These are phyloP conservation scores for Alternaria metachromatica DNA, from an alignment of 2,329 filamentous ascomycete species.

Conservation along the genomic window DNA sequence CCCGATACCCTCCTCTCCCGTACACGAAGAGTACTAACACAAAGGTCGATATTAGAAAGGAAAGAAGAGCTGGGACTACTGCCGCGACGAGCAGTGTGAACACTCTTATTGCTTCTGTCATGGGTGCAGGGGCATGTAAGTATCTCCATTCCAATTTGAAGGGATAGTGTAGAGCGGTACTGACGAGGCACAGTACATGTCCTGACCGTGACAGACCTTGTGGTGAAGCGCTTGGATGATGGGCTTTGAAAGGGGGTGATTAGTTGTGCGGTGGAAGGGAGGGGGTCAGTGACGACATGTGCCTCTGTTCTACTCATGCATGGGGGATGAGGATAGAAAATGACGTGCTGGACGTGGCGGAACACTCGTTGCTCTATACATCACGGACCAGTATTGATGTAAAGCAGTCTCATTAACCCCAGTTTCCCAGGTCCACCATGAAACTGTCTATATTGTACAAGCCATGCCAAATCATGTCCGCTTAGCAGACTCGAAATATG, in stretches of 20 bases:
- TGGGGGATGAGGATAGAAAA: background rate
- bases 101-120: background rate
- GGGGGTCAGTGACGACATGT: background rate
- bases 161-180: accelerated
- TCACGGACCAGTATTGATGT: background rate
- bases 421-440: background rate
- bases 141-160: background rate
- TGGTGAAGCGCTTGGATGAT: too few species aligned
- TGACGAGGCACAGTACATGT: background rate
- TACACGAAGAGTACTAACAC: background rate
- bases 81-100: background rate
- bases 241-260: background rate
- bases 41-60: accelerated
- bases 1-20: background rate
- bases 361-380: too few species aligned
- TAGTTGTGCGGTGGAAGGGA: background rate
- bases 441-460: background rate
- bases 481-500: background rate
- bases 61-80: background rate
- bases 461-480: background rate
- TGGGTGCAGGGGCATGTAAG: background rate
- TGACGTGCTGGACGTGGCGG: background rate
- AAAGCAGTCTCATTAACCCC: background rate
- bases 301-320: background rate
- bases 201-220: background rate